Evolutionary conservation across 139 green algal species (phyloP), one percentile per base, ranked within the genome.

Genomic region (Trebouxia sp.): DNA sequence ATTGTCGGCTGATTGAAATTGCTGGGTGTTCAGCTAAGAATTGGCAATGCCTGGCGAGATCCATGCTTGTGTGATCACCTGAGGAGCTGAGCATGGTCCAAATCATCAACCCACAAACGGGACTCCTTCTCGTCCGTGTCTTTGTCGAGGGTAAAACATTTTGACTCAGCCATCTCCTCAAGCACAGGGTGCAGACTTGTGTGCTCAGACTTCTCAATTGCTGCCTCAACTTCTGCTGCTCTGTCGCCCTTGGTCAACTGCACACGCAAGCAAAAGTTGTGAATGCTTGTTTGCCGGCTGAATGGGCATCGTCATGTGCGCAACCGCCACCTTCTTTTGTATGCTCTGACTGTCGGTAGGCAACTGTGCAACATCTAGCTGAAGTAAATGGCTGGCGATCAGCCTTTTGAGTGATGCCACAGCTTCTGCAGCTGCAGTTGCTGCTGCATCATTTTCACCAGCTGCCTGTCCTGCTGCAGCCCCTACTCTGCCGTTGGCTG

Each of bases 61-160:
- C n/a, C n/a, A n/a, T n/a, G n/a, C n/a, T n/a, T n/a, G n/a, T n/a
- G n/a, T n/a, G 43, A 22, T 0, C 32, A 72, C 78, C 78, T 83
- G 62, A 77, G 26, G 22, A 83, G 62, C 45, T 74, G 62, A 5
- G 43, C 30, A 50, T 51, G 42, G 43, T 66, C 62, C 14, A 72
- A 26, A 22, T 72, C 35, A 43, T 72, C 62, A 11, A 72, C 37
- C 62, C 62, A 72, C 62, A 72, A 43, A 3, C 62, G 35, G 0
- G 62, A 72, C 62, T 72, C 62, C 62, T 72, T 72, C 32, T 72
- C 62, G 10, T 72, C 62, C 24, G 32, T 72, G 62, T 72, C 62
- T 3, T 45, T 72, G 62, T 72, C 62, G 5, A 72, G 32, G 3
- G 32, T 43, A 42, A 72, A 72, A 37, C 62, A 72, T 26, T 72